A percentile compares a stretch with the other conserved stretches of the same genome.
phyloP scores from a whole-genome alignment of 148 eudicot species.

The Rhododendron kiyosumense region DNA sequence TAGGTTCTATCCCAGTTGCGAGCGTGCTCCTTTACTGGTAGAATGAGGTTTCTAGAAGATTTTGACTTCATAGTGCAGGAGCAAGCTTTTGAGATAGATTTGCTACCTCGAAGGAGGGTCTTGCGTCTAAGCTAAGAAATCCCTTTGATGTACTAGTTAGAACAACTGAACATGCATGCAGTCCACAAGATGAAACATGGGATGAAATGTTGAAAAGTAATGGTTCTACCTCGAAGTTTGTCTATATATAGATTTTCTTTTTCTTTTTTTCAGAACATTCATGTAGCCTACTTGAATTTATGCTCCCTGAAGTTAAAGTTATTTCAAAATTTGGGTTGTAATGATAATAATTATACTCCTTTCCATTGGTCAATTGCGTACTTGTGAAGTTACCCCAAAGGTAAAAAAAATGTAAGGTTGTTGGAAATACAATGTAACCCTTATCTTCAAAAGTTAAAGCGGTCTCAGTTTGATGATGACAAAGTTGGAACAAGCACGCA shows the following conservation, averaged over 20 bases:
- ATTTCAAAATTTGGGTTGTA: background rate
- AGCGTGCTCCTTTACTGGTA: too few relatives aligned
- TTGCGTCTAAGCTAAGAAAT: background rate
- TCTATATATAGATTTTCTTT: background rate
- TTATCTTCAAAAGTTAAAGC: background rate
- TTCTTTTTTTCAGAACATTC: background rate
- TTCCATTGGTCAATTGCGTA: background rate
- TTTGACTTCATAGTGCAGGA: too few relatives aligned
- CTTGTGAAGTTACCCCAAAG: background rate
- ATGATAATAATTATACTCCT: background rate
- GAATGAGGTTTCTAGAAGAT: too few relatives aligned
- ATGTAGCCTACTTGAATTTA: background rate
- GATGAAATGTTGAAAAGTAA: background rate
- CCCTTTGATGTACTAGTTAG: too few relatives aligned
- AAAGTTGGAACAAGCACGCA: background rate
- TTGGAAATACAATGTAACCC: background rate
- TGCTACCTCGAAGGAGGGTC: too few relatives aligned
- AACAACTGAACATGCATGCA: background rate
- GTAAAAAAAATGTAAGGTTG: background rate
- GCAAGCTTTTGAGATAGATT: too few relatives aligned
- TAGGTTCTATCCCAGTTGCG: too few relatives aligned
- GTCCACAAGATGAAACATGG: background rate
- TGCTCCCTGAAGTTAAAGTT: background rate
- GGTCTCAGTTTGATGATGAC: background rate
- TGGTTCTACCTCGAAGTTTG: too few relatives aligned